Conservation (phyloP, 805 yeast genomes). For the Hanseniaspora mollemarum region DNA sequence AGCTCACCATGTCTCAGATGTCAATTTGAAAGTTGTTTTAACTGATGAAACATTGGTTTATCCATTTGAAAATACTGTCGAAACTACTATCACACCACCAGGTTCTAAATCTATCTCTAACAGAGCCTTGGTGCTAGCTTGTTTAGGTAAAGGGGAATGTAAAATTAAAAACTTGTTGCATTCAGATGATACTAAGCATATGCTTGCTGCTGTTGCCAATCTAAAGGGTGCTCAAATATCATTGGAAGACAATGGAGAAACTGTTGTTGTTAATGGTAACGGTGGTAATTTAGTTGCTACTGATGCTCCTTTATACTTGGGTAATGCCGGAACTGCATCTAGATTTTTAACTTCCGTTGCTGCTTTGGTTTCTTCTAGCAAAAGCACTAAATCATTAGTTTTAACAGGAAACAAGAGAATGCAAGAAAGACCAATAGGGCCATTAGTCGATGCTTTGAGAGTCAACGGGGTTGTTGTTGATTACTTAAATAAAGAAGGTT, state of each 20-base stretch:
- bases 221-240: constrained; percentile 72
- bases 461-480: constrained; percentile 66
- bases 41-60: constrained; percentile 69
- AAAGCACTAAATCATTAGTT: constrained; percentile 37
- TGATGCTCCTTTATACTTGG: constrained; percentile 63
- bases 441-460: constrained; percentile 81
- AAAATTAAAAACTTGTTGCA: constrained; percentile 75
- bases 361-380: constrained; percentile 53
- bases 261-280: constrained; percentile 71
- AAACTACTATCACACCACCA: constrained; percentile 60
- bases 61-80: constrained; percentile 36
- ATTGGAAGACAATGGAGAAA: constrained; percentile 83
- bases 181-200: constrained; percentile 91
- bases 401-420: constrained; percentile 92
- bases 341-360: constrained; percentile 89
- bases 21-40: constrained; percentile 66
- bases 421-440: constrained; percentile 97
- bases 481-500: constrained; percentile 65
- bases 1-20: constrained; percentile 75
- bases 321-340: constrained; percentile 97
- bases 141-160: constrained; percentile 78
- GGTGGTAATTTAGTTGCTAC: constrained; percentile 64
- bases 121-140: constrained; percentile 85
- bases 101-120: constrained; percentile 96
- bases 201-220: constrained; percentile 74